Evolutionary conservation across 139 green algal genomes (phyloP), one percentile per base, ranked within the genome.

Genomic region (Pleodorina starrii): DNA sequence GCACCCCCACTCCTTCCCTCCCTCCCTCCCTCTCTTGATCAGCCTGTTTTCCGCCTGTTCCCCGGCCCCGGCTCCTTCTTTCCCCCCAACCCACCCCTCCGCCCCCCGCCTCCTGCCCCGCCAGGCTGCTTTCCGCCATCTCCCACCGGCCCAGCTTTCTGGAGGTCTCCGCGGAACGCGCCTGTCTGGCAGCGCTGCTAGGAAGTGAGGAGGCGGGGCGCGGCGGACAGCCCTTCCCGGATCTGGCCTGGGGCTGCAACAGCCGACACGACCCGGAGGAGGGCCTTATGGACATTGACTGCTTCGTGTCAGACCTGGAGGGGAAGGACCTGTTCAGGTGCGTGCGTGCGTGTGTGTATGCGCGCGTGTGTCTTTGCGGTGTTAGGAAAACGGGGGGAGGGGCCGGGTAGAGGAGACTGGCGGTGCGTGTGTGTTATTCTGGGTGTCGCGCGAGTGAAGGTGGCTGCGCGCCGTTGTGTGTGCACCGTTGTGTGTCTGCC

Each of bases 121-220:
- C n/a, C 66, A 91, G 87, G 66, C 78, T 88, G 77, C 68, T 91
- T 1, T 42, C 66, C 19, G 25, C 46, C 38, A 44, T 87, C 44
- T 60, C 36, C 50, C 87, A 91, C 77, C 19, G 54, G 0, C 40
- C 77, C 5, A 91, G 63, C 6, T 38, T 77, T 43, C 68, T 91
- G 38, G 75, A 91, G 66, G 77, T 91, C 23, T 76, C 77, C 25
- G 76, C 77, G 44, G 87, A 91, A 63, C 63, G 87, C 10, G 87
- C 87, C 51, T 91, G 76, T 66, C 63, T 87, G 63, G 38, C 77
- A 0, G 87, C 60, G 14, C 87, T 91, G 35, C 82, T 91, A 60
- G 77, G 77, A 12, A 36, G 35, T 25, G 82, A 25, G 43, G 82
- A 50, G 63, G 82, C 66, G 63, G 82, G 66, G n/a, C 66, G 46